Base-by-base conservation (phyloP, 2,329 filamentous ascomycete species). In the Xylariaceae sp. region DNA sequence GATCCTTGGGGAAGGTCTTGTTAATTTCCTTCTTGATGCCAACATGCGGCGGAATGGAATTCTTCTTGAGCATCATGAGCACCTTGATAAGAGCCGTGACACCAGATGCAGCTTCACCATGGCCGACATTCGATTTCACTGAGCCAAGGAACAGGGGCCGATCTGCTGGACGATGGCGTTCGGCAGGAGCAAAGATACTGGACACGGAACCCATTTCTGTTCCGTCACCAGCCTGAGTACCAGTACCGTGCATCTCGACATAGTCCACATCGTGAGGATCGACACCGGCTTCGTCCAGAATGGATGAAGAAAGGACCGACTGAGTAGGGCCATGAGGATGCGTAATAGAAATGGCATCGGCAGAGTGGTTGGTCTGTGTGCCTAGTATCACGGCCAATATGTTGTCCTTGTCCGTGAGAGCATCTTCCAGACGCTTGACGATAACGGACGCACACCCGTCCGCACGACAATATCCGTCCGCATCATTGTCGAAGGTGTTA, bases 171-270 rank as follows among this genome's bases (percentile, higher is more conserved):
- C 78, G 74, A 64, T 80, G 77, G 15, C 76, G 74, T 30, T 77
- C 70, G 0, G 75, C 74, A 4, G 80, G 79, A 0, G 80, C 79
- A 63, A 79, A 82, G 5, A 79, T 75, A 53, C 78, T 74, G 2
- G 86, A 84, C 53, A 95, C 88, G 0, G 88, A 91, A 0, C 84
- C 79, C 87, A 93, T 92, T 72, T 96, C 92, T 3, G 85, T 88
- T 6, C 85, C 86, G 69, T 96, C 91, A 62, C 89, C 91, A 37
- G 88, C 90, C 72, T 94, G 89, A 0, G 90, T 96, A 37, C 91
- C 91, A 2, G 91, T 96, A 11, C 89, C 91, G 72, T 96, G 90
- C 86, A 94, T 91, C 74, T 95, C 91, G 7, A 96, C 86, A 69
- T 93, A 95, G 73, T 86, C 86, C 53, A 96, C 82, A 63, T 92